Conservation (phyloP, 2,329 filamentous ascomycete genomes). For the Tolypocladium cylindrosporum region DNA sequence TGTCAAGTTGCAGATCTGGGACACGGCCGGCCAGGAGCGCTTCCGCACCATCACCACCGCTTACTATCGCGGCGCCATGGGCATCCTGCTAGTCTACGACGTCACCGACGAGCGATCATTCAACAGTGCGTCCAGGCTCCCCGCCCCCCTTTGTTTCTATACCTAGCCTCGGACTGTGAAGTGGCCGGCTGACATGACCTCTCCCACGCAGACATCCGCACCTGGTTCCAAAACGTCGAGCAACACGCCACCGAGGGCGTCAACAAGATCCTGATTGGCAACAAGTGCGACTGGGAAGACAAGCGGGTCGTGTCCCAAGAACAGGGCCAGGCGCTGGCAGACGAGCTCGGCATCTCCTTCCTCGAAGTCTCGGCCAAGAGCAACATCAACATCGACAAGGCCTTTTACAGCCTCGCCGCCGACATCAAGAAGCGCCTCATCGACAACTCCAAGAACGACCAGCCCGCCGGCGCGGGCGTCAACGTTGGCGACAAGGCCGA, state of each 20-base stretch:
- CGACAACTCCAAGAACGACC: slow-evolving; percentile 75
- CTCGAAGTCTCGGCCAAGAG: slow-evolving; percentile 97
- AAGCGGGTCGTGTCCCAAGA: slow-evolving; percentile 92
- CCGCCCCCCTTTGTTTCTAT: neutral
- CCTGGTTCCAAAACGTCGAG: slow-evolving; percentile 98
- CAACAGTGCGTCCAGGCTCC: slow-evolving; percentile 57
- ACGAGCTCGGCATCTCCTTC: slow-evolving; percentile 95
- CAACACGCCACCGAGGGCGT: slow-evolving; percentile 97
- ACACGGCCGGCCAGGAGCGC: slow-evolving; percentile 94
- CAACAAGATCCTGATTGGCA: slow-evolving; percentile 98
- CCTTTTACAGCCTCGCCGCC: slow-evolving; percentile 87
- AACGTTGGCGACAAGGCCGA: slow-evolving; percentile 57
- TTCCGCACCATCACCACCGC: slow-evolving; percentile 98
- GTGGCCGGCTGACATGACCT: neutral
- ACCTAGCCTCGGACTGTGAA: neutral
- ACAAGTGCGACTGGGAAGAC: slow-evolving; percentile 99
- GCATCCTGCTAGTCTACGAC: slow-evolving; percentile 94
- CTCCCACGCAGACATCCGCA: slow-evolving; percentile 70
- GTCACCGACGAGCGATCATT: slow-evolving; percentile 95
- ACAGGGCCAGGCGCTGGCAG: slow-evolving; percentile 83
- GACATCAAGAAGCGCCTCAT: slow-evolving; percentile 99
- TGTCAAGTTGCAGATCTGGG: slow-evolving; percentile 99
- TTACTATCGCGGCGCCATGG: slow-evolving; percentile 98
- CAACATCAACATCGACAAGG: slow-evolving; percentile 99
- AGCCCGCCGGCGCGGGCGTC: slow-evolving; percentile 47